Base-by-base conservation (phyloP, 2,329 filamentous ascomycete species). In the Metarhizium album region DNA sequence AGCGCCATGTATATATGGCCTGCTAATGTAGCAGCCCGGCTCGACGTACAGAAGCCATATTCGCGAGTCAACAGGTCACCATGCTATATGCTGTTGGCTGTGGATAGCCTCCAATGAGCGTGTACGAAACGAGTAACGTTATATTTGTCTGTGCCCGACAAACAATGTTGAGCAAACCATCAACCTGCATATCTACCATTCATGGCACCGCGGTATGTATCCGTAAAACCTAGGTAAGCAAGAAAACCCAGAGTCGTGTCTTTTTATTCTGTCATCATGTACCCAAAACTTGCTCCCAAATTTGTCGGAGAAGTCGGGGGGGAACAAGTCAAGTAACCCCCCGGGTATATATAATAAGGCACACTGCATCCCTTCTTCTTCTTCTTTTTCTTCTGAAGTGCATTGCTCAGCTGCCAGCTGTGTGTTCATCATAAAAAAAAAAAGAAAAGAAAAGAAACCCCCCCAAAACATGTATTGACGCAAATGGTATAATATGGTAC, bases 281-380 rank as follows among this genome's bases (percentile, higher is more conserved):
- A 9, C 33, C 46, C 29, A 42, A 40, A 20, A 18, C 33, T 2
- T 20, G 11, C 31, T 24, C 22, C 31, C 22, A 29, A 29, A 48
- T 27, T 16, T 18, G 35, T 9, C 7, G 27, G 46, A 45, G 14
- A 43, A 20, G 42, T n/a, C n/a, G n/a, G n/a, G n/a, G 31, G 31
- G 27, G 47, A 42, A 42, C 16, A 20, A 47, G 24, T 38, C 24
- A n/a, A 49, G 43, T 22, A 42, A 8, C 35, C 48, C 37, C 46
- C 29, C 49, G 42, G 51, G 53, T 53, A 33, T 50, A 45, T 49
- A 52, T 53, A 53, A 47, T 43, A 27, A 48, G 48, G 31, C 46
- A 51, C 46, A 37, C 53, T 38, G 23, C 37, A 33, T 50, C n/a
- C n/a, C n/a, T n/a, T n/a, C n/a, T n/a, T n/a, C 45, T 49, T 42